Conservation (phyloP, 441 rosid species). For the Melastoma candidum region DNA sequence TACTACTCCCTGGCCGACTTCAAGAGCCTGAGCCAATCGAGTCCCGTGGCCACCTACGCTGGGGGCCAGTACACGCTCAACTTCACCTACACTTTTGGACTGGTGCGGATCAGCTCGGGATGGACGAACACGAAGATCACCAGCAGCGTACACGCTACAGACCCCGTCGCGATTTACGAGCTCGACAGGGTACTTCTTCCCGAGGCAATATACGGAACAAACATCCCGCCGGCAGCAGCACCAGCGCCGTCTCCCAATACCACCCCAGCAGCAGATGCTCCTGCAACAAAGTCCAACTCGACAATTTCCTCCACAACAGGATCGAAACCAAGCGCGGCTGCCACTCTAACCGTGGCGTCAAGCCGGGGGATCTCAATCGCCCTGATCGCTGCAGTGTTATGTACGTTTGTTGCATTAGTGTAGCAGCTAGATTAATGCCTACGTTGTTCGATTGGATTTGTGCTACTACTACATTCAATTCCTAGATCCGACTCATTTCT, state of each 20-base stretch:
- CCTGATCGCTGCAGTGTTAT: no score
- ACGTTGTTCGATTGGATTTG: no score
- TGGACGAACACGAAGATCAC: slow-evolving; percentile 75
- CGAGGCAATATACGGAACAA: slow-evolving; percentile 79
- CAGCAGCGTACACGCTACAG: slow-evolving; percentile 69
- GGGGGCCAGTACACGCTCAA: slow-evolving; percentile 63
- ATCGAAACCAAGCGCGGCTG: no score
- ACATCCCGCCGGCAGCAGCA: slow-evolving; percentile 60
- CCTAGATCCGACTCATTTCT: no score
- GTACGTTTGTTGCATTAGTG: no score
- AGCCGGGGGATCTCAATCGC: no score
- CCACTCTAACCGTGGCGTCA: no score
- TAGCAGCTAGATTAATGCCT: no score
- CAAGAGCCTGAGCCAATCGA: slow-evolving; percentile 59
- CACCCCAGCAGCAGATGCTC: slow-evolving; percentile 31
- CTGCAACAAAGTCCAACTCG: no score
- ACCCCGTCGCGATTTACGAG: slow-evolving; percentile 81
- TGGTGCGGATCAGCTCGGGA: slow-evolving; percentile 52
- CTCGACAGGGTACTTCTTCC: slow-evolving; percentile 76
- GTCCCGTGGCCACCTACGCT: slow-evolving; percentile 63
- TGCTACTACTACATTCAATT: no score
- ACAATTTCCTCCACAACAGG: no score
- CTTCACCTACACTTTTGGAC: slow-evolving; percentile 64
- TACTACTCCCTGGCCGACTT: slow-evolving; percentile 69
- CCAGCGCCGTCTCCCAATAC: slow-evolving; percentile 74